Evolutionary conservation across 208 protist species (phyloP).

Genomic region (Crithidia acanthocephali): DNA sequence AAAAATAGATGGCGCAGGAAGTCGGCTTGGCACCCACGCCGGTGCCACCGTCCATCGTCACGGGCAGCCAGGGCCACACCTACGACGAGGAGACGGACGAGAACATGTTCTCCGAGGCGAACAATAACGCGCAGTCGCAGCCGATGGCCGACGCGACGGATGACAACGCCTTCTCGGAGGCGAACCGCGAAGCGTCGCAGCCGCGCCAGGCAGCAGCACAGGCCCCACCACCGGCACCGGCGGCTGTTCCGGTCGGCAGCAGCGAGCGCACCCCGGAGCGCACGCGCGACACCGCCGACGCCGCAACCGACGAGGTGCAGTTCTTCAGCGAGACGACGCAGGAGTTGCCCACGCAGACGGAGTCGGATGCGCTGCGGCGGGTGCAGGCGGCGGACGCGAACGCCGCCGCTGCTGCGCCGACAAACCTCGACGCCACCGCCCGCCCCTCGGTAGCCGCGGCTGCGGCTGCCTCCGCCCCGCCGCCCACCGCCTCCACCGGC

Average conservation of each 20-base stretch:
- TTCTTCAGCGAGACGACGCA: constrained; percentile 17
- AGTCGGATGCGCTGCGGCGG: background rate
- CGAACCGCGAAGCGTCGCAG: background rate
- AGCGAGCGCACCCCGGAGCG: constrained; percentile 5
- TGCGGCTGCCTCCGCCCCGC: background rate
- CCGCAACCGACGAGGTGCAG: constrained; percentile 9
- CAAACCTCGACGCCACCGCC: background rate
- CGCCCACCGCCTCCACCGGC: background rate
- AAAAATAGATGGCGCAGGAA: constrained; percentile 17
- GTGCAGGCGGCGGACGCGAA: background rate
- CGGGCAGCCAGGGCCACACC: background rate
- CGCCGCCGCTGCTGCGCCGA: background rate
- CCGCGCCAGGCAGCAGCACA: background rate
- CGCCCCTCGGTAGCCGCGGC: background rate
- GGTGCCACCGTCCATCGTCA: constrained; percentile 20
- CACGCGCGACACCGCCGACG: background rate
- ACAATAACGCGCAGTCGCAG: constrained; percentile 6
- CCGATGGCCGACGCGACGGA: background rate
- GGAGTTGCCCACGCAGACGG: constrained; percentile 6
- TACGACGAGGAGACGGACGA: constrained; percentile 8
- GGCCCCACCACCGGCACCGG: background rate
- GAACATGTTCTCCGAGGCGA: constrained; percentile 13
- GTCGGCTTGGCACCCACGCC: constrained; percentile 3
- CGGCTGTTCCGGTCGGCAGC: background rate
- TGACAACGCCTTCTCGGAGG: constrained; percentile 7